Percentiles rank a stretch among this genome's conserved stretches.
Conservation (phyloP, 1,284 basidiomycete species). For the Psilocybe mexicana region DNA sequence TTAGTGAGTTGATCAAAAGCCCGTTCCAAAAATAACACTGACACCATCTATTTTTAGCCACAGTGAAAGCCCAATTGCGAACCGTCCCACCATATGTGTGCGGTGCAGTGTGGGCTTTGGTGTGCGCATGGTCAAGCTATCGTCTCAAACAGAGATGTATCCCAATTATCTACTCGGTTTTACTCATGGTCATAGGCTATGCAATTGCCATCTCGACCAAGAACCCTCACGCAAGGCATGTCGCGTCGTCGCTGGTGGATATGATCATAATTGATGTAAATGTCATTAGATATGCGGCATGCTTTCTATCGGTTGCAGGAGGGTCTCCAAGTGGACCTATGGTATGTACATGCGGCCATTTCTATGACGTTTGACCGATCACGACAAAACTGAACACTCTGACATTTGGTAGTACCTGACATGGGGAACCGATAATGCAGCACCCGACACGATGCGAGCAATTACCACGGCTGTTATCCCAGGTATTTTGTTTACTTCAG, state of each 20-base stretch:
- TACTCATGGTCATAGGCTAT: slow-evolving; percentile 38
- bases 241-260: neutral
- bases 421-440: slow-evolving; percentile 44
- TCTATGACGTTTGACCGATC: neutral
- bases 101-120: slow-evolving; percentile 35
- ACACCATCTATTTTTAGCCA: slow-evolving; percentile 25
- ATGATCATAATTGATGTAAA: neutral
- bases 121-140: slow-evolving; percentile 33
- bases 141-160: slow-evolving; percentile 32
- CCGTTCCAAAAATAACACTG: neutral
- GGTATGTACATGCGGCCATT: slow-evolving; percentile 12
- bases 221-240: slow-evolving; percentile 37
- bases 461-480: slow-evolving; percentile 41
- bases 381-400: neutral
- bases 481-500: slow-evolving; percentile 22
- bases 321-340: slow-evolving; percentile 35
- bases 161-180: slow-evolving; percentile 33
- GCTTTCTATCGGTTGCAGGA: slow-evolving; percentile 39
- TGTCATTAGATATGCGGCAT: slow-evolving; percentile 37
- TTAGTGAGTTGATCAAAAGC: slow-evolving; percentile 22
- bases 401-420: slow-evolving; percentile 30
- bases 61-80: slow-evolving; percentile 40
- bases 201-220: slow-evolving; percentile 38
- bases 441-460: slow-evolving; percentile 43
- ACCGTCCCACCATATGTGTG: slow-evolving; percentile 42